Evolutionary conservation across 345 rosid species (phyloP), one percentile per base, ranked within the genome.

Genomic region (Gossypium bickii): DNA sequence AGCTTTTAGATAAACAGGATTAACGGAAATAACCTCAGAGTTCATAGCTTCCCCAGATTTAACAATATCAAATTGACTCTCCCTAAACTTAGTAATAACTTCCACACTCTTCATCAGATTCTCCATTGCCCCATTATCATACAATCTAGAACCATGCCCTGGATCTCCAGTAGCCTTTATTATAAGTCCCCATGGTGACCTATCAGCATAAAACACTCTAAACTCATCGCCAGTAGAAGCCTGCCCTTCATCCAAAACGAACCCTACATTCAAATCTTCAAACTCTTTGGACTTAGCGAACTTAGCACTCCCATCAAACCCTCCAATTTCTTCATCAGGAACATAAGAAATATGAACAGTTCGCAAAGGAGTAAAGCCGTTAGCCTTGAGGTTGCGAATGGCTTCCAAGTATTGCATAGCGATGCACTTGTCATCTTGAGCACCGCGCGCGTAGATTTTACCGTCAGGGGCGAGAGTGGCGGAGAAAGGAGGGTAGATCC

Each of bases 281-380:
- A 92, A 94, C 70, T 87, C 92, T 27, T 78, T 55, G 0, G 97
- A 92, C 2, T 48, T 70, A 1, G 85, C 87, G 20, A 94, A 94
- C 83, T 77, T 83, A 48, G 43, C 81, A 57, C 85, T 81, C 63
- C 98, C 98, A n/a, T 85, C 86, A 1, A 72, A 0, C 18, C 92
- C 98, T 1, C 98, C 97, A 29, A 90, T 89, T 81, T 94, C 98
- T 82, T 94, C 97, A 3, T 94, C 97, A 0, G 97, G 97, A 1
- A 92, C 89, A 20, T 84, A 92, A 0, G 88, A 88, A 44, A 94
- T 62, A 53, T 90, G 92, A 29, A 92, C 58, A 7, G 97, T 89
- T 16, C 95, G 85, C 2, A 69, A 51, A n/a, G 97, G 93, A 16
- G 44, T 38, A 65, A 90, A 91, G 11, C 79, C 76, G 10, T 75